Evolutionary conservation across 495 filamentous ascomycete genomes (phyloP), one percentile per base, ranked within the genome.

Genomic region (Tuber melanosporum): DNA sequence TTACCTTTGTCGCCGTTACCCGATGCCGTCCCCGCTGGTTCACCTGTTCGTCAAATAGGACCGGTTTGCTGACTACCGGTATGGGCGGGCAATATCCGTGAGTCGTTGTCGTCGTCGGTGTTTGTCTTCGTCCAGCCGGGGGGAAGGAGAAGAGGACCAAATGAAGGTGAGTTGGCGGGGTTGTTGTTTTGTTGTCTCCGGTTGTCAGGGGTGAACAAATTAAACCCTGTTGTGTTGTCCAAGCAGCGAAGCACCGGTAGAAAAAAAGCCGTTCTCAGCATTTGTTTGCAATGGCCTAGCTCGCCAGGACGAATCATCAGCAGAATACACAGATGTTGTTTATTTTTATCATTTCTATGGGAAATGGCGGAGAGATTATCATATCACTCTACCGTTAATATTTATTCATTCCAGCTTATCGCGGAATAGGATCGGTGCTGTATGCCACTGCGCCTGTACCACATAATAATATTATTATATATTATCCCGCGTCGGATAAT

Each of bases 101-200:
- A 26, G 77, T 42, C 41, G 71, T 45, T 52, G 78, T 80, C 45
- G 76, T 45, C 62, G 62, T 46, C 45, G 43, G 20, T 73, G 52
- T 73, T 70, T 71, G 73, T 76, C 79, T 66, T 73, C 70, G 71
- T 80, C 73, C 57, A 36, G 26, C 57, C 57, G 32, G 26, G 32
- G 57, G 57, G 32, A 17, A 17, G 57, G 9, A 66, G 57, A 66
- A 7, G 57, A 17, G 17, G 57, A 36, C 57, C 14, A 36, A 66
- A 36, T 36, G 57, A 66, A 66, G 26, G 78, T 76, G 78, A 80
- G 78, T 80, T 80, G 78, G 78, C 78, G 78, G 78, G 78, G 78
- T 76, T 76, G 78, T 79, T 80, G 71, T 80, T 80, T 76, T 80
- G 78, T 80, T 79, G 73, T 72, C 70, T 76, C 74, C 76, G 78